These are phyloP conservation scores for Tetrapisispora phaffii DNA, from an alignment of 805 yeast genomes.

Conservation along the genomic window DNA sequence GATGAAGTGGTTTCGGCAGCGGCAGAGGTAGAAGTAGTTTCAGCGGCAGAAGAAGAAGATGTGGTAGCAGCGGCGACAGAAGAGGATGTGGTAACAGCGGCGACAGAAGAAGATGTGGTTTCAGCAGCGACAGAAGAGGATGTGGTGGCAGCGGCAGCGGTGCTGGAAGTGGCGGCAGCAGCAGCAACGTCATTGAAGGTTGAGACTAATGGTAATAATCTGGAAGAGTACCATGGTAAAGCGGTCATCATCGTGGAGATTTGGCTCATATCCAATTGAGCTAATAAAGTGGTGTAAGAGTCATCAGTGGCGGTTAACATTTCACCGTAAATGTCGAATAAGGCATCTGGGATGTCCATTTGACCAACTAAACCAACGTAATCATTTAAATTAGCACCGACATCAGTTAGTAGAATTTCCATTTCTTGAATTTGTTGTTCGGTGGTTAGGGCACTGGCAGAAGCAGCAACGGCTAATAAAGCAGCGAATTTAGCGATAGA, in stretches of 20 bases:
- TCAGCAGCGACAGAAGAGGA: slow-evolving; percentile 2
- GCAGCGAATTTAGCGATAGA: background rate
- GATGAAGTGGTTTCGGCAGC: background rate
- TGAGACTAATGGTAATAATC: slow-evolving; percentile 13
- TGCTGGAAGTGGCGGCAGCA: slow-evolving; percentile 5
- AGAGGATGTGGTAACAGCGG: background rate
- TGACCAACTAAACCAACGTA: slow-evolving; percentile 13
- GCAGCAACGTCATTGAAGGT: background rate
- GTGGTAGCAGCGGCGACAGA: slow-evolving; percentile 6
- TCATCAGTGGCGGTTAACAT: slow-evolving; percentile 15
- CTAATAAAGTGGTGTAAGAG: slow-evolving; percentile 24
- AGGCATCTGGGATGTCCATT: slow-evolving; percentile 15
- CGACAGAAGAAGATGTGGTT: background rate
- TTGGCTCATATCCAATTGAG: slow-evolving; percentile 6
- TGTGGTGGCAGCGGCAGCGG: slow-evolving; percentile 3
- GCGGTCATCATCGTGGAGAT: slow-evolving; percentile 25
- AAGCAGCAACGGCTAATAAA: slow-evolving; percentile 15
- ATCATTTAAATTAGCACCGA: slow-evolving; percentile 8
- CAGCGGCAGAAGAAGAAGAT: slow-evolving; percentile 9
- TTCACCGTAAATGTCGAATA: slow-evolving; percentile 12
- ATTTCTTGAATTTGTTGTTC: slow-evolving; percentile 15
- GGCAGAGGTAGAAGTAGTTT: background rate
- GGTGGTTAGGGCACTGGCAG: slow-evolving; percentile 12
- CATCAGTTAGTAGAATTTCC: slow-evolving; percentile 15
- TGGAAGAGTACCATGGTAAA: slow-evolving; percentile 30